Evolutionary conservation across 2,329 filamentous ascomycete species (phyloP), one percentile per base, ranked within the genome.

Genomic region (Phialophora verrucosa): DNA sequence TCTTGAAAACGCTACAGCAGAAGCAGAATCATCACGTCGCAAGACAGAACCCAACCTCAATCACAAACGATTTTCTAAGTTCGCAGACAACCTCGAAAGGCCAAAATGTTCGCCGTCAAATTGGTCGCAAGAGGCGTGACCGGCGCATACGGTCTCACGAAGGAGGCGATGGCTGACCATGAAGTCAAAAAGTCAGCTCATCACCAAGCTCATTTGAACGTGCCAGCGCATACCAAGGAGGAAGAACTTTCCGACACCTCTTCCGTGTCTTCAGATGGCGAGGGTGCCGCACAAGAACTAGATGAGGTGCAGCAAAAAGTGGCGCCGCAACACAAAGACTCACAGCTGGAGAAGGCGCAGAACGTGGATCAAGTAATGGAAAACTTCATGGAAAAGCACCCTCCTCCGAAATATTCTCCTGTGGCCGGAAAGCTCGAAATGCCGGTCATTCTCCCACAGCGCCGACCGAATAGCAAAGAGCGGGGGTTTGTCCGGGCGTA

Each of bases 401-500:
- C 54, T 20, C 54, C 62, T 20, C 62, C 62, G n/a, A 42, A 38
- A 12, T 63, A 63, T 38, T 58, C 76, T 77, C 56, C 58, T 23
- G 47, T 53, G 17, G 58, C 44, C n/a, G 47, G 58, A 4, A 60
- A 42, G 50, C 58, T 60, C 20, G 44, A 60, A 42, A 60, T 60
- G 47, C 83, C 83, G 0, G 81, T 86, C 27, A 79, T 86, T 23
- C 72, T 86, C 3, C 82, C 83, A 0, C 84, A 86, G 63, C 75
- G 84, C 2, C 79, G 84, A 8, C 84, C 84, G 0, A 76, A 79
- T 31, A 77, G 78, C 32, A 81, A 81, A 55, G 72, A 75, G 0
- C 77, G 84, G 10, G 84, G 84, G 0, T 85, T 85, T 68, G 75
- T 85, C 3, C 78, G 80, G 20, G 83, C 82, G 0, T 86, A 86